Base-by-base conservation (phyloP, 257 asterid species). In the Solanum sejunctum region DNA sequence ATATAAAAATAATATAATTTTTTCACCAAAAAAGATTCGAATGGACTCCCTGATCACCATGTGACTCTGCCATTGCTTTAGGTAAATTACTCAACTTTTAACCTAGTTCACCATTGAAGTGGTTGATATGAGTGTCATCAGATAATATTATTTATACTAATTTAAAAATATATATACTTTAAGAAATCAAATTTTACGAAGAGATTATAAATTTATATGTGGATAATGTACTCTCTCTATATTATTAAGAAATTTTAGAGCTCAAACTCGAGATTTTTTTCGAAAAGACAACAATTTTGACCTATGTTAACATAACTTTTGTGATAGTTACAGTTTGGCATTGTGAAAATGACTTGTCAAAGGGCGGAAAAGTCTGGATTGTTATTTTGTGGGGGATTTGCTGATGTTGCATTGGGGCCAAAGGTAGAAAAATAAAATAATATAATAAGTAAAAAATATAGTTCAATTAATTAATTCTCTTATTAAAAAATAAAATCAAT, bases 301-400 rank as follows among this genome's bases (percentile, higher is more conserved):
- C 54, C 54, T 5, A 18, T 41, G 1, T 39, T 41, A 41, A 1
- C 10, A 0, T 70, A 60, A 39, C 17, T 70, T 70, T 70, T 70
- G 28, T 41, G 79, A 69, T 36, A 36, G 78, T 39, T 69, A 69
- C 52, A 39, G 80, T 43, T 58, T 58, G 72, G 85, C 26, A 75
- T 61, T 47, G 83, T 64, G 20, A 3, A 20, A 47, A 20, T 54
- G 41, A 5, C 20, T 57, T 85, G 82, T 39, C 32, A 71, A 64
- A 66, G 55, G 10, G 58, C 12, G 55, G 56, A 1, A 51, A 71
- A 51, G 43, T 51, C 70, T 67, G 54, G 88, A 43, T 72, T 36
- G 39, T 10, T 75, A 21, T 20, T 54, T 43, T 84, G 82, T 83
- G 89, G 85, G 89, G 88, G 75, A 61, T 67, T 83, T 32, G 72